Evolutionary conservation across 2,329 filamentous ascomycete species (phyloP).

Genomic region (Nakataea oryzae): DNA sequence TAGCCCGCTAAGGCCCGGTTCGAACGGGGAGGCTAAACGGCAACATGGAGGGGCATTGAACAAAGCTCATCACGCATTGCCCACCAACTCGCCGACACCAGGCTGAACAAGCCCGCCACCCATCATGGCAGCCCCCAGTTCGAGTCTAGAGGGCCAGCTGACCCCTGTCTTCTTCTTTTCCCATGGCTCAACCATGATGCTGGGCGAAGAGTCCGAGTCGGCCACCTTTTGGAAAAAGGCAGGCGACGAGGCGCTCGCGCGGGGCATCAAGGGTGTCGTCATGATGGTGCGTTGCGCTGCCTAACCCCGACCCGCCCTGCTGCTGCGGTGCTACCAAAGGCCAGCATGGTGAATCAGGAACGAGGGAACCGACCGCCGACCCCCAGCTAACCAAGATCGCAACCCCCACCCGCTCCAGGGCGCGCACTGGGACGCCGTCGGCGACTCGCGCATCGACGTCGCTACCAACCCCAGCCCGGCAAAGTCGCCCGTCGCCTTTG

Average conservation of each 20-base stretch:
- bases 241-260: conserved; percentile 49
- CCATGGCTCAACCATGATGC: conserved; percentile 64
- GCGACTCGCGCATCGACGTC: conserved; percentile 44
- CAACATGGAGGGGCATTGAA: not conserved
- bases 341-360: no score
- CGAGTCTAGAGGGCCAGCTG: conserved; percentile 4
- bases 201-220: conserved; percentile 51
- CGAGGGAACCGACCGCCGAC: not conserved
- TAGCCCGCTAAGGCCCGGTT: no score
- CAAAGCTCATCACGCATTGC: not conserved
- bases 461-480: conserved; percentile 46
- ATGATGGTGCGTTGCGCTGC: conserved; percentile 42
- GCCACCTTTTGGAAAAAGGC: conserved; percentile 56
- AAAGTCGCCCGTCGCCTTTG: conserved; percentile 57
- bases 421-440: conserved; percentile 53
- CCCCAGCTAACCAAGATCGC: not conserved
- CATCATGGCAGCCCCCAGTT: not conserved
- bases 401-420: no score
- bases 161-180: conserved; percentile 58
- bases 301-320: not conserved
- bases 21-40: no score
- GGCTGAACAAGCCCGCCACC: not conserved
- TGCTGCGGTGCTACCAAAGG: no score
- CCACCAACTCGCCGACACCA: not conserved
- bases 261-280: conserved; percentile 50